Evolutionary conservation across 2,329 filamentous ascomycete species (phyloP), one percentile per base, ranked within the genome.

Genomic region (Cercospora nicotianae): DNA sequence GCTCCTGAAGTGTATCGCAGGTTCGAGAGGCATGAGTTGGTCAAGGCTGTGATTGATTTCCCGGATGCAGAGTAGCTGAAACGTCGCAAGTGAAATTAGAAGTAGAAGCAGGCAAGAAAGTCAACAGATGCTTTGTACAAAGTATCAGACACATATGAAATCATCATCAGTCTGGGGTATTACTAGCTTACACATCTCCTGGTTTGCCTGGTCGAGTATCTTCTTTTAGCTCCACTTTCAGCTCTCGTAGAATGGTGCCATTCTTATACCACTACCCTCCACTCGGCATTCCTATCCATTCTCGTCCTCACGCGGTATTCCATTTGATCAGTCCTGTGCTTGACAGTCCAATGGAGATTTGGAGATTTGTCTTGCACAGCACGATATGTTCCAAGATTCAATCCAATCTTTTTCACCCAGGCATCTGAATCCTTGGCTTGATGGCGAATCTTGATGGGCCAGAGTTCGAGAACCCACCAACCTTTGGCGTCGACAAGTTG

Each of bases 381-480:
- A 8, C 81, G 75, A 71, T 79, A 77, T 39, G 77, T 70, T 0
- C 81, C 81, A 36, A 80, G 60, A 67, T 83, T 83, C 72, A 79
- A 72, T 1, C 77, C 65, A 0, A 80, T 69, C 28, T 74, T 75
- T 72, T 81, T 81, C 61, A 78, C 73, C 80, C 80, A 83, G 3
- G 74, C 69, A 8, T 79, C 76, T 0, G 72, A 68, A 5, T 73
- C 69, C 28, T 75, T 72, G 8, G 73, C 72, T 69, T 79, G 75
- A 2, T 81, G 63, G 1, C 76, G 70, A 2, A 82, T 75, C 65
- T 82, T 80, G 8, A 83, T 75, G 0, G 81, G 81, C 79, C 79
- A 82, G 18, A 81, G 67, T 68, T 83, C 81, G 1, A 83, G 73
- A 3, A 82, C 68, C 81, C 81, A 83, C 81, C 81, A 83, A 3